Evolutionary conservation across 805 yeast species (phyloP), one percentile per base, ranked within the genome.

Genomic region (Lipomyces yamadae): DNA sequence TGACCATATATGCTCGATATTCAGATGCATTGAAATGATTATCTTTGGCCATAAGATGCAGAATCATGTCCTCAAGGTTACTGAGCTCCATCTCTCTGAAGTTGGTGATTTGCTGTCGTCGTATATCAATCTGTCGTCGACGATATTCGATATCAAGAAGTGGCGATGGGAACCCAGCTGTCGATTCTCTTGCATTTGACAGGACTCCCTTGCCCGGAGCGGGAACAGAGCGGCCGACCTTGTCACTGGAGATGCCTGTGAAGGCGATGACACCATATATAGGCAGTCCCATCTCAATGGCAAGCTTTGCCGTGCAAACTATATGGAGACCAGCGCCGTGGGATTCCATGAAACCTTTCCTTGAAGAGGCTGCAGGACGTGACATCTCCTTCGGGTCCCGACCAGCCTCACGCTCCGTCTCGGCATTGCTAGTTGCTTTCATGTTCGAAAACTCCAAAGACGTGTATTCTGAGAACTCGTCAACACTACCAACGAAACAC

Each of bases 121-220:
- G 90, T 74, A 83, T 82, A 77, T 85, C 86, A 75, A 94, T 85
- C 83, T 94, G 98, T 79, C 97, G 86, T 74, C 89, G 83, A 83
- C 99, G 90, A 87, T 94, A 94, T 78, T 88, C 87, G 79, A 94
- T 88, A 79, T 92, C 90, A 82, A 95, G 82, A 80, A 90, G 82
- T 70, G 92, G 88, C 64, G 93, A 81, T 74, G 88, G 86, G 83
- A 85, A 89, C 80, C 89, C 88, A 82, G 89, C 84, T 74, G 84
- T 85, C 74, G 93, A 91, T 73, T 89, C 94, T 82, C 94, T 98
- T 67, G 98, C 98, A 77, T 97, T 91, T 69, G 98, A 94, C 84
- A 94, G 85, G 73, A 94, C 90, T 88, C 99, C 99, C 83, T 93
- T 91, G 80, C 99, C 99, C 82, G 99, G 99, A 77, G 98, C 98